These are phyloP conservation scores for Nephelium lappaceum DNA, from an alignment of 345 rosid genomes.

Conservation along the genomic window DNA sequence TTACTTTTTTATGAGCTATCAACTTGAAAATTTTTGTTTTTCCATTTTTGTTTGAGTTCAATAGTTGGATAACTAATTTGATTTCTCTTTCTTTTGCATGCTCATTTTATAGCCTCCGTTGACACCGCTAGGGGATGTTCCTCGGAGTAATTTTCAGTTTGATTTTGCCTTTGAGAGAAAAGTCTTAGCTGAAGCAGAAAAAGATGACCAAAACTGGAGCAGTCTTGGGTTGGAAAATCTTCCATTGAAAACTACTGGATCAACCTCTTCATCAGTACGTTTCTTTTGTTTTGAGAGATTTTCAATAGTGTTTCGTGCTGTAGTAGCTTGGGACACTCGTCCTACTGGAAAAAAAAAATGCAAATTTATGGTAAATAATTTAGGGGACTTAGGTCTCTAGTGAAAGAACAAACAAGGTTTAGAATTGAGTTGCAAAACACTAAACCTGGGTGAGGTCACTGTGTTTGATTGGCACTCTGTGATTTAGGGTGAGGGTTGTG, in stretches of 20 bases:
- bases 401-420: neutral
- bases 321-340: constrained; percentile 2
- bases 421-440: neutral
- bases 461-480: neutral
- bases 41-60: neutral
- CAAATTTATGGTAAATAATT: neutral
- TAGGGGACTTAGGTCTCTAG: neutral
- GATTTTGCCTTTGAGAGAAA: constrained; percentile 76
- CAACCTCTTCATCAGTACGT: constrained; percentile 53
- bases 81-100: constrained; percentile 6
- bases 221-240: constrained; percentile 63
- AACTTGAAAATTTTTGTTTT: neutral
- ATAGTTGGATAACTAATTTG: constrained; percentile 1
- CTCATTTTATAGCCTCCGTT: constrained; percentile 63
- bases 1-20: neutral
- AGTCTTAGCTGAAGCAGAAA: constrained; percentile 73
- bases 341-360: neutral
- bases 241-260: constrained; percentile 50
- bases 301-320: neutral
- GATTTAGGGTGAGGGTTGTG: neutral
- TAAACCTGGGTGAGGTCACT: neutral
- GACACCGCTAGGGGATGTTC: constrained; percentile 68
- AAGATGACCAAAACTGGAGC: constrained; percentile 71
- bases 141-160: constrained; percentile 73
- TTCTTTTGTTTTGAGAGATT: neutral